Evolutionary conservation across 305 asterid species (phyloP), one percentile per base, ranked within the genome.

Genomic region (Fraxinus baroniana): DNA sequence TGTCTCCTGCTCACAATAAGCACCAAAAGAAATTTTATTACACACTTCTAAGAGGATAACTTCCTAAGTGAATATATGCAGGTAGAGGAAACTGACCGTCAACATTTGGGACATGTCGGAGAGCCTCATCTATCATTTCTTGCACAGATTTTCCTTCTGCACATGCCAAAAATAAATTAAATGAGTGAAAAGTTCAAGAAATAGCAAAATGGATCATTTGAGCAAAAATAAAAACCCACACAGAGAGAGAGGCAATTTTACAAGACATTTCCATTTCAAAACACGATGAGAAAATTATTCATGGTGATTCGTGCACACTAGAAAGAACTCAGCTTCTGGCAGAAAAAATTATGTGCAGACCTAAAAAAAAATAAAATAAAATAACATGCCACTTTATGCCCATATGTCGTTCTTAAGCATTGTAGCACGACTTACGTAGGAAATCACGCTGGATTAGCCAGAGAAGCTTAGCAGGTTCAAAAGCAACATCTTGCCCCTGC

Each of bases 401-500:
- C 70, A 20, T 60, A 18, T 2, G 13, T 9, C 28, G 0, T 60
- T 60, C 70, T 60, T 7, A 60, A 60, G 10, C 70, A 18, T 20
- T 4, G 4, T 60, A 60, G 70, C 5, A 60, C 2, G 26, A 89
- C 99, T 87, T 89, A 96, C 99, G 97, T 82, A 94, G 91, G 87
- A 96, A 96, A 86, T 96, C 99, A 78, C 98, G 99, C 87, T 96
- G 99, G 88, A 96, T 96, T 87, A 96, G 89, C 99, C 99, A 96
- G 77, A 96, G 90, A 77, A 96, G 93, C 87, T 96, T 96, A 55
- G 99, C 98, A 55, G 99, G 99, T 88, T 93, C 98, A 90, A 96
- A 96, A 26, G 99, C 99, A 86, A 96, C 95, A 88, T 94, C 99
- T 90, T 93, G 93, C 76, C 99, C 99, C 99, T 94, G 90, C 88